Conservation (phyloP, 2,329 filamentous ascomycete species). For the Cladosporium sp. region DNA sequence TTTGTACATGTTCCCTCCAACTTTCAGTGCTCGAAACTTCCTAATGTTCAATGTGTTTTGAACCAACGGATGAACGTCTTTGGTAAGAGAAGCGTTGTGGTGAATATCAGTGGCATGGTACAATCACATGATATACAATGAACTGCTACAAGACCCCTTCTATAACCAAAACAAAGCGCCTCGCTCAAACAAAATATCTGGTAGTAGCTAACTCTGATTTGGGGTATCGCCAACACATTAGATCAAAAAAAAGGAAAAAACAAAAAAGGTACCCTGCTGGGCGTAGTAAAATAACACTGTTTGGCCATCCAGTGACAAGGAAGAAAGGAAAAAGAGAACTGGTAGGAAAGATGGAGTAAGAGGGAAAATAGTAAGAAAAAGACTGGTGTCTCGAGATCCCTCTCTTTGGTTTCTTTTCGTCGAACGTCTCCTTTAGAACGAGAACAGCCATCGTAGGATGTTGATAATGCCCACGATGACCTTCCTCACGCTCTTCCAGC, state of each 20-base stretch:
- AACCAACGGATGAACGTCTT: too few relatives aligned
- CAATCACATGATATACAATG: neutral
- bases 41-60: neutral
- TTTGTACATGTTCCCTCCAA: neutral
- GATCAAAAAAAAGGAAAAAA: neutral
- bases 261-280: neutral
- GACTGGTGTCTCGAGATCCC: neutral
- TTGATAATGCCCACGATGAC: slow-evolving; percentile 2
- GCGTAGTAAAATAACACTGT: neutral
- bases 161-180: neutral
- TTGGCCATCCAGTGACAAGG: neutral
- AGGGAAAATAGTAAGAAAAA: neutral
- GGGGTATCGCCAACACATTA: neutral
- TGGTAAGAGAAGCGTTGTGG: neutral
- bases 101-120: neutral
- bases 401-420: neutral
- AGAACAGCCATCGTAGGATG: slow-evolving; percentile 13
- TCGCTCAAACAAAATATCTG: neutral
- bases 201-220: slow-evolving; percentile 1
- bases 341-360: too few relatives aligned
- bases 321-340: neutral
- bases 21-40: neutral
- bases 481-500: slow-evolving; percentile 14
- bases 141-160: neutral
- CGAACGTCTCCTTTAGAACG: neutral